Evolutionary conservation across 2,329 filamentous ascomycete genomes (phyloP).

Genomic region (Arachnomyces sp.): DNA sequence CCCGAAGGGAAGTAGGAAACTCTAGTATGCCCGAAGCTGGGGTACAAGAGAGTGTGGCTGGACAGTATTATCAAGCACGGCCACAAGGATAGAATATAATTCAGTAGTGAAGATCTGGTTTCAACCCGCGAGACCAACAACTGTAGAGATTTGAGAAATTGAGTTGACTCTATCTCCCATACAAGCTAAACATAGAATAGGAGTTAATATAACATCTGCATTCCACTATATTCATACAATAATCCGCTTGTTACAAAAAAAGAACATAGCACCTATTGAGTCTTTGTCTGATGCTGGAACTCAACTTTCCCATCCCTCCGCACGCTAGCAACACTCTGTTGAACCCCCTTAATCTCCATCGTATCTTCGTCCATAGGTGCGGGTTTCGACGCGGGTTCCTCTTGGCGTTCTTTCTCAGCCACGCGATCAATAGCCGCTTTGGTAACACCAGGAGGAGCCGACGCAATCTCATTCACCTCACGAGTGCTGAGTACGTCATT

Average conservation of each 20-base stretch:
- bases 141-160: too few relatives aligned
- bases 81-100: too few relatives aligned
- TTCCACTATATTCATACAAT: too few relatives aligned
- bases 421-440: conserved; percentile 47
- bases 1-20: too few relatives aligned
- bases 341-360: conserved; percentile 37
- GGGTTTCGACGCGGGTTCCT: conserved; percentile 19
- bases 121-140: too few relatives aligned
- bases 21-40: too few relatives aligned
- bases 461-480: conserved; percentile 86
- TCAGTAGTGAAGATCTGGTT: too few relatives aligned
- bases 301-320: conserved; percentile 5
- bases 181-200: too few relatives aligned
- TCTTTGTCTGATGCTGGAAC: conserved; percentile 1
- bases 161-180: too few relatives aligned
- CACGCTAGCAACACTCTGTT: conserved; percentile 4
- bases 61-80: too few relatives aligned
- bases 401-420: conserved; percentile 26
- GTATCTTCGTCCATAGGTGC: conserved; percentile 1
- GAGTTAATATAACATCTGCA: too few relatives aligned
- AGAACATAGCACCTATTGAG: background rate
- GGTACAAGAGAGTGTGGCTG: too few relatives aligned
- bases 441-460: conserved; percentile 65
- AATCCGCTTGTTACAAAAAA: background rate
- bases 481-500: conserved; percentile 68